Base-by-base conservation (phyloP, 164 flowering plant species). In the Saururus chinensis region DNA sequence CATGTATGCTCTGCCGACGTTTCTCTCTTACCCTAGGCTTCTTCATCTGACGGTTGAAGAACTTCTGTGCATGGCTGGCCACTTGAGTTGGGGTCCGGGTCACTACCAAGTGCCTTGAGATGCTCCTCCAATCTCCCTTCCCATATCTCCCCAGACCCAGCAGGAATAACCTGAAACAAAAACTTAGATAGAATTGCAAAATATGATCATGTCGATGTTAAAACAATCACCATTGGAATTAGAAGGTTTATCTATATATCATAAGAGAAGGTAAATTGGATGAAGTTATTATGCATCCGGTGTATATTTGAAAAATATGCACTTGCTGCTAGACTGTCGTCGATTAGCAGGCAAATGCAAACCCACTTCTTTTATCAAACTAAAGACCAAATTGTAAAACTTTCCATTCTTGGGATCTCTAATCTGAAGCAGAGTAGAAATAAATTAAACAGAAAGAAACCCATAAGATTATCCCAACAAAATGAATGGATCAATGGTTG, bases 11-110 rank as follows among this genome's bases (percentile, higher is more conserved):
- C 9, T 22, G 25, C 21, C 73, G 64, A 5, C 60, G 67, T 35
- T 55, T 52, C 17, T 55, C 64, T 19, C 40, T 64, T 4, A 30
- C 17, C 22, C 45, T 55, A 1, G 63, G 1, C 5, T 21, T 51
- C 19, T 40, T 65, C 19, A 12, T 51, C 21, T 42, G 70, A 26
- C 72, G 71, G 23, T 48, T 37, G 62, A 48, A 71, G 41, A 57
- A 65, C 52, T 70, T 74, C 37, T 74, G 77, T 7, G 74, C 72
- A 40, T 74, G 77, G 49, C 77, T 71, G 14, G 74, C 74, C 4
- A 74, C 68, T 66, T 74, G 77, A 13, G 63, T 51, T 5, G 74
- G 70, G 1, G 70, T 68, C 58, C 65, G 68, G 1, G 72, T 62
- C 48, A 16, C 14, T 40, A 74, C 77, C 26, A 12, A 68, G 60